Conservation (phyloP, 176 grass and related monocot genomes). For the Urochloa ruziziensis region DNA sequence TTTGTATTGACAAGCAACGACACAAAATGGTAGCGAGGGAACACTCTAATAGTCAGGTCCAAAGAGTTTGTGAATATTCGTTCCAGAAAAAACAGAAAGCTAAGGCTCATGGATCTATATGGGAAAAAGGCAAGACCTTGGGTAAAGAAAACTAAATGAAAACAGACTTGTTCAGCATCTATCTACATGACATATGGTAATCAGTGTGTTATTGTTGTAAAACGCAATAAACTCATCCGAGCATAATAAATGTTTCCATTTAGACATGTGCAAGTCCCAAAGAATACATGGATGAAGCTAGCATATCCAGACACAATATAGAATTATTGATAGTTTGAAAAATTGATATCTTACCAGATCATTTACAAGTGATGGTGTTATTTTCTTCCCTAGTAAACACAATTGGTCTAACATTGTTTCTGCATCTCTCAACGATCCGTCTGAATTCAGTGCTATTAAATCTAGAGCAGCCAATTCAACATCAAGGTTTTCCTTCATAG, state of each 20-base stretch:
- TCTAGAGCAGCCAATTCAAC: constrained; percentile 87
- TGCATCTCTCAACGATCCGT: constrained; percentile 92
- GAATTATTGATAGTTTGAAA: not conserved
- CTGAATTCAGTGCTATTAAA: constrained; percentile 84
- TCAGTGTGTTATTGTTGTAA: not conserved
- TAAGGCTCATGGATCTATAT: no score
- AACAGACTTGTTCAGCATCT: not conserved
- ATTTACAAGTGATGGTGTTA: constrained; percentile 84
- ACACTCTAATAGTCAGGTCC: no score
- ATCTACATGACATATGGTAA: constrained; percentile 15
- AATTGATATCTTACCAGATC: constrained; percentile 63
- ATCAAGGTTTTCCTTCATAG: constrained; percentile 69
- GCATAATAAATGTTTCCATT: constrained; percentile 26
- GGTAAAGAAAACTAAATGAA: constrained; percentile 19
- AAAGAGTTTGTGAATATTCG: no score
- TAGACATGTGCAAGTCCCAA: constrained; percentile 6
- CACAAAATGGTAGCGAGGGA: no score
- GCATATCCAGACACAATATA: constrained; percentile 14
- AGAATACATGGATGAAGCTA: constrained; percentile 21
- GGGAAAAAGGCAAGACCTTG: not conserved
- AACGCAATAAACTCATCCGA: not conserved
- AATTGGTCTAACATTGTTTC: constrained; percentile 96
- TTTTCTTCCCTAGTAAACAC: constrained; percentile 90
- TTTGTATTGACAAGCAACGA: constrained; percentile 4
- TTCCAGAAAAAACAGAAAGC: no score